Evolutionary conservation across 2,329 filamentous ascomycete species (phyloP).

Genomic region (Fonsecaea erecta): DNA sequence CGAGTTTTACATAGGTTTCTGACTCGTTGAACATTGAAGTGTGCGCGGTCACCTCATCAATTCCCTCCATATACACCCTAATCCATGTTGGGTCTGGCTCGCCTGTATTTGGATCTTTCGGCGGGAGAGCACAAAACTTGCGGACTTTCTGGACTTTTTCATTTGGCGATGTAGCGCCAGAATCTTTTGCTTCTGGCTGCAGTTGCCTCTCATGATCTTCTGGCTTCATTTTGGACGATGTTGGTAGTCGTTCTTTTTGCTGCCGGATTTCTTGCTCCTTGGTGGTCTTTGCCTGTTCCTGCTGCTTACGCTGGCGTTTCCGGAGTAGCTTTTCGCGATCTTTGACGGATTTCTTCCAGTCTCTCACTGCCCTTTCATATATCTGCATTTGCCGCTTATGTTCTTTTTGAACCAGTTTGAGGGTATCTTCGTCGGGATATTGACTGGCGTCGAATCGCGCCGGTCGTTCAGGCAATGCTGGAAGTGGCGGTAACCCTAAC

Average conservation of each 20-base stretch:
- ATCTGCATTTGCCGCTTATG: slow-evolving; percentile 65
- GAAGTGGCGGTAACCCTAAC: slow-evolving; percentile 52
- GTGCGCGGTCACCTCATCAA: slow-evolving; percentile 85
- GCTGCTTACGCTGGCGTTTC: slow-evolving; percentile 36
- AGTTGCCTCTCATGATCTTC: slow-evolving; percentile 29
- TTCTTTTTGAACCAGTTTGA: slow-evolving; percentile 72
- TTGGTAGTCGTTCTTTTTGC: slow-evolving; percentile 41
- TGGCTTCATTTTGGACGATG: slow-evolving; percentile 30
- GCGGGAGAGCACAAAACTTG: slow-evolving; percentile 78
- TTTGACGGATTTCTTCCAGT: slow-evolving; percentile 64
- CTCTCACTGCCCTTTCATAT: slow-evolving; percentile 70
- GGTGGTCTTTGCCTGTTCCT: slow-evolving; percentile 41
- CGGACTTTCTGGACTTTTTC: slow-evolving; percentile 59
- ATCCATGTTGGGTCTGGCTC: slow-evolving; percentile 74
- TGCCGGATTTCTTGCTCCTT: slow-evolving; percentile 2
- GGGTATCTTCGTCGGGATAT: slow-evolving; percentile 67
- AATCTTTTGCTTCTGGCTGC: slow-evolving; percentile 31
- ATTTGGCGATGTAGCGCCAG: slow-evolving; percentile 38
- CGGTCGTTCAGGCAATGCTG: slow-evolving; percentile 60
- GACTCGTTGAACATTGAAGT: slow-evolving; percentile 76
- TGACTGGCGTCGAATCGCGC: slow-evolving; percentile 61
- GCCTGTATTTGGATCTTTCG: slow-evolving; percentile 59
- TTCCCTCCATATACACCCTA: slow-evolving; percentile 76
- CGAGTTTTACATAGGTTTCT: slow-evolving; percentile 73
- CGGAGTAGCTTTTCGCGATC: slow-evolving; percentile 38